phyloP scores from a whole-genome alignment of 306 rosid species.

The Begonia loranthoides region DNA sequence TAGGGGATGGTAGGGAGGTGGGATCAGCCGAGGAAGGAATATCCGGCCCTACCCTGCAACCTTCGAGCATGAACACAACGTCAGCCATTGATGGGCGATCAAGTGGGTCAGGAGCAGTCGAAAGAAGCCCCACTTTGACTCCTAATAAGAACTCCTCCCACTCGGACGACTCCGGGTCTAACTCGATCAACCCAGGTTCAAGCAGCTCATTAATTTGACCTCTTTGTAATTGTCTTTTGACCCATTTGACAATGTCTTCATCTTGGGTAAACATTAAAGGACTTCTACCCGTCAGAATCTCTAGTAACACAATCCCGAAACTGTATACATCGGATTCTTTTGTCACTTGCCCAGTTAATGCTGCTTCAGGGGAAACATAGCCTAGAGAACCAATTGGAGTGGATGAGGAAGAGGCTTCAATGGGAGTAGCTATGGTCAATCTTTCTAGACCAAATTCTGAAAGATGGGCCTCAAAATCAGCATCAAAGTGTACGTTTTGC shows the following conservation, averaged over 20 bases:
- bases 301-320: slow-evolving; percentile 67
- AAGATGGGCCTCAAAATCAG: slow-evolving; percentile 80
- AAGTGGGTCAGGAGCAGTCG: slow-evolving; percentile 80
- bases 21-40: slow-evolving; percentile 82
- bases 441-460: slow-evolving; percentile 72
- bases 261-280: slow-evolving; percentile 67
- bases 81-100: slow-evolving; percentile 71
- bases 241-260: slow-evolving; percentile 85
- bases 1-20: slow-evolving; percentile 63
- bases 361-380: slow-evolving; percentile 63
- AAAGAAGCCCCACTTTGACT: slow-evolving; percentile 60
- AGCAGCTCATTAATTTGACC: slow-evolving; percentile 55
- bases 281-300: slow-evolving; percentile 65
- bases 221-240: slow-evolving; percentile 54
- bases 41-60: slow-evolving; percentile 74
- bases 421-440: slow-evolving; percentile 27
- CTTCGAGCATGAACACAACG: slow-evolving; percentile 86
- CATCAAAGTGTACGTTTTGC: slow-evolving; percentile 66
- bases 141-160: slow-evolving; percentile 87
- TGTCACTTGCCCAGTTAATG: slow-evolving; percentile 40
- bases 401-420: slow-evolving; percentile 32
- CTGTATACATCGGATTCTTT: slow-evolving; percentile 70
- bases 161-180: slow-evolving; percentile 78
- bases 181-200: slow-evolving; percentile 75
- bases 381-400: slow-evolving; percentile 56